Percentiles rank a stretch among this genome's conserved stretches.
Conservation (phyloP, 352 stramenopile genomes). For the Globisporangium polare region DNA sequence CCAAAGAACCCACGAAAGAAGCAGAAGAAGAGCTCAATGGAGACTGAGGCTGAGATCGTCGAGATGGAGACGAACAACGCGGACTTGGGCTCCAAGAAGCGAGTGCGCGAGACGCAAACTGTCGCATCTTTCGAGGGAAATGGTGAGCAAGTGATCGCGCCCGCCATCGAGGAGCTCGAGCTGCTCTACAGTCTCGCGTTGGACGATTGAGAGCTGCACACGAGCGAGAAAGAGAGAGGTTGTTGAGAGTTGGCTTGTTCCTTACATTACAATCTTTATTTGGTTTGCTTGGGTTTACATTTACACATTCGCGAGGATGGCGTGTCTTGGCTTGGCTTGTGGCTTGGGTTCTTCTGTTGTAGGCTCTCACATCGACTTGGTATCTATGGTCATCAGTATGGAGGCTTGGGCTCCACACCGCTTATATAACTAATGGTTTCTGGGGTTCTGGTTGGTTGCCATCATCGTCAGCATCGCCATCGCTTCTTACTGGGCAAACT, state of each 20-base stretch:
- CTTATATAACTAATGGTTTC: conserved; percentile 7
- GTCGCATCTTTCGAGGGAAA: neutral
- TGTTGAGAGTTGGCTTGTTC: neutral
- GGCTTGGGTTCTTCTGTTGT: too few relatives aligned
- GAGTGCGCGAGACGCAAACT: neutral
- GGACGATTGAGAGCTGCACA: too few relatives aligned
- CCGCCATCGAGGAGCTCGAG: conserved; percentile 11
- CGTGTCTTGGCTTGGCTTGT: too few relatives aligned
- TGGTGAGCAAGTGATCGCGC: neutral
- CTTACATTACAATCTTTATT: too few relatives aligned
- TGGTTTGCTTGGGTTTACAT: neutral
- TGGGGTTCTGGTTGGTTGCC: neutral
- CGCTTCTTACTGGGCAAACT: neutral
- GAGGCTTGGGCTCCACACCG: neutral
- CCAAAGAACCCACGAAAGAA: conserved; percentile 1
- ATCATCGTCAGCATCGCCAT: neutral
- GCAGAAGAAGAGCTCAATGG: neutral
- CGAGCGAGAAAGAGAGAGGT: neutral
- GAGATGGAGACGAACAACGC: neutral
- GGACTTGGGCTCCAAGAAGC: neutral
- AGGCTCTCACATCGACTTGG: neutral
- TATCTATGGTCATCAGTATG: conserved; percentile 6
- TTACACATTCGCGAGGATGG: too few relatives aligned
- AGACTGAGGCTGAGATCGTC: neutral
- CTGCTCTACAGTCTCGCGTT: conserved; percentile 1